Conservation (phyloP, 2,329 filamentous ascomycete species). For the Neonectria coccinea region DNA sequence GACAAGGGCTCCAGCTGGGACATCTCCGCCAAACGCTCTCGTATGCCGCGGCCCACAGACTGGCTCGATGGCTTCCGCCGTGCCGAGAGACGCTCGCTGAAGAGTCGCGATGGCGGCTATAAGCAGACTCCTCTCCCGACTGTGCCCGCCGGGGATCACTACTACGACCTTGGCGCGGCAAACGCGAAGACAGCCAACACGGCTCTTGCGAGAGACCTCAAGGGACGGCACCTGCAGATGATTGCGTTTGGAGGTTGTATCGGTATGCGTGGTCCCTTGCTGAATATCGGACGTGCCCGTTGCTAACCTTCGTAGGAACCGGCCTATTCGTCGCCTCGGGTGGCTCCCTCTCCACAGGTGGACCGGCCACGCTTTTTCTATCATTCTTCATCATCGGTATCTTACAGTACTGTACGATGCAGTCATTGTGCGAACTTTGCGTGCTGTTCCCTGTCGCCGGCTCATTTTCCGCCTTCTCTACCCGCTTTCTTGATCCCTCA, state of each 20-base stretch:
- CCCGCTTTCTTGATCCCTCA: conserved; percentile 91
- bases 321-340: conserved; percentile 92
- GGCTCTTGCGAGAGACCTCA: conserved; percentile 79
- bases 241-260: conserved; percentile 81
- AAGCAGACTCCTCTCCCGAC: background rate
- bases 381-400: conserved; percentile 80
- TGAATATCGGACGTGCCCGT: background rate
- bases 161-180: conserved; percentile 49
- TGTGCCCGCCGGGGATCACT: background rate
- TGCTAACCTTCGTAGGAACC: conserved; percentile 64
- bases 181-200: conserved; percentile 81
- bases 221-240: conserved; percentile 72
- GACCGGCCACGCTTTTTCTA: conserved; percentile 80
- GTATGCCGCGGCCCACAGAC: conserved; percentile 23
- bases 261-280: conserved; percentile 57
- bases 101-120: conserved; percentile 18
- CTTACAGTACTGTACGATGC: conserved; percentile 93
- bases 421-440: conserved; percentile 90
- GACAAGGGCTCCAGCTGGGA: conserved; percentile 31
- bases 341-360: conserved; percentile 74
- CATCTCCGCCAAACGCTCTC: conserved; percentile 21
- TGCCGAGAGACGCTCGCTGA: conserved; percentile 29
- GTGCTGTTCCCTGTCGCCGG: conserved; percentile 91
- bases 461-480: conserved; percentile 92
- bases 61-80: conserved; percentile 42